Percentiles rank a stretch among this genome's conserved stretches.
phyloP scores from a whole-genome alignment of 2,329 filamentous ascomycete species.

The Microsporum canis region DNA sequence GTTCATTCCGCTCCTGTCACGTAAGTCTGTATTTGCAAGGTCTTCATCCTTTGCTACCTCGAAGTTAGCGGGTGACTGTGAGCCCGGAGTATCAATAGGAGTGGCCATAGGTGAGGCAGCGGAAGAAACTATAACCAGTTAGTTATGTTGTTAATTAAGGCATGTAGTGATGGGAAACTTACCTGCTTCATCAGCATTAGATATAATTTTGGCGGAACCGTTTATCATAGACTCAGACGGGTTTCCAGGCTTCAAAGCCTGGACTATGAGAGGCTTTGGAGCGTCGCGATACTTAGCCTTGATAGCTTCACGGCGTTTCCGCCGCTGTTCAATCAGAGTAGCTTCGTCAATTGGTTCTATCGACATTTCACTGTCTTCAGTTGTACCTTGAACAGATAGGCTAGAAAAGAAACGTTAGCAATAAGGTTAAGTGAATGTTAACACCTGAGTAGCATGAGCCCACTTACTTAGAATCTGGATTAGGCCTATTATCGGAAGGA shows the following conservation, averaged over 20 bases:
- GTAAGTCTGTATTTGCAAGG: slow-evolving; percentile 46
- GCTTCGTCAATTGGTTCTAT: slow-evolving; percentile 62
- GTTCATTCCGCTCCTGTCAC: slow-evolving; percentile 34
- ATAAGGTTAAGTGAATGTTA: not conserved
- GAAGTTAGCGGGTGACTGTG: slow-evolving; percentile 48
- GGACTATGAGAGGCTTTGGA: slow-evolving; percentile 60
- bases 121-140: slow-evolving; percentile 19
- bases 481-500: slow-evolving; percentile 29
- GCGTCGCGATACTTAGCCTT: slow-evolving; percentile 66
- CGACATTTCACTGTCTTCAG: slow-evolving; percentile 31
- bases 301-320: slow-evolving; percentile 72
- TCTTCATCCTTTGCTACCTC: slow-evolving; percentile 56
- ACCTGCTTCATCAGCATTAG: slow-evolving; percentile 31
- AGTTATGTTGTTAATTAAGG: slow-evolving; percentile 30
- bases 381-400: slow-evolving; percentile 14
- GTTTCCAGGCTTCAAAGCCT: slow-evolving; percentile 56
- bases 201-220: slow-evolving; percentile 35
- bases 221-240: slow-evolving; percentile 45
- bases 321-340: slow-evolving; percentile 71
- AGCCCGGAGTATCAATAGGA: slow-evolving; percentile 37
- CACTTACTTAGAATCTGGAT: slow-evolving; percentile 34
- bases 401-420: slow-evolving; percentile 6
- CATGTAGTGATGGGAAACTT: slow-evolving; percentile 14
- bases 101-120: slow-evolving; percentile 37
- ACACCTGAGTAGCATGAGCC: not conserved